These are phyloP conservation scores for Phtheirospermum japonicum DNA, from an alignment of 257 asterid genomes.

Conservation along the genomic window DNA sequence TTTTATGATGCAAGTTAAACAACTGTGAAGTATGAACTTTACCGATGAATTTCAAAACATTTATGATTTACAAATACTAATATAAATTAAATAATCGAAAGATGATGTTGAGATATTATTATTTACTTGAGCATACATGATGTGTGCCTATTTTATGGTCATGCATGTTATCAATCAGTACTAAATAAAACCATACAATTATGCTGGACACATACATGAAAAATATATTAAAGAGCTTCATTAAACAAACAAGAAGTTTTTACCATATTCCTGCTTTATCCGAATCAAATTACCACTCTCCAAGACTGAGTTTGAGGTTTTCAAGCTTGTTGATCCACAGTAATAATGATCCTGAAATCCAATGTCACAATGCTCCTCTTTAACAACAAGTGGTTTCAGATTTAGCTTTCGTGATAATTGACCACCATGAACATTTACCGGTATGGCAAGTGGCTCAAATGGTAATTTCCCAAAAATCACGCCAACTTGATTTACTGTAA, in stretches of 20 bases:
- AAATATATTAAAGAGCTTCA: neutral
- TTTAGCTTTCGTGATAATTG: neutral
- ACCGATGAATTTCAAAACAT: too few species aligned
- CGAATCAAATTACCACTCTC: neutral
- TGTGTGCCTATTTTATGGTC: too few species aligned
- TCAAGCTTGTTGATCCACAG: constrained; percentile 16
- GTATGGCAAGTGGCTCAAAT: constrained; percentile 23
- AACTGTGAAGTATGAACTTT: too few species aligned
- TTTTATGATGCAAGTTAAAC: too few species aligned
- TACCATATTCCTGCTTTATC: constrained; percentile 31
- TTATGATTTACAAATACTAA: too few species aligned
- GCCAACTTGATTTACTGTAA: constrained; percentile 23
- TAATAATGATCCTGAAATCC: constrained; percentile 8
- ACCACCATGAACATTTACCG: neutral
- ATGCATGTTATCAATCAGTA: too few species aligned
- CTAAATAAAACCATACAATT: too few species aligned
- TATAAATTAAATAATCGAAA: too few species aligned
- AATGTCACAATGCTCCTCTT: neutral
- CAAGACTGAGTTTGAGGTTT: constrained; percentile 19
- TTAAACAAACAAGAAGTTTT: neutral
- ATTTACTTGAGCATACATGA: too few species aligned
- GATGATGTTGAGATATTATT: too few species aligned
- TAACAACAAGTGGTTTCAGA: constrained; percentile 16
- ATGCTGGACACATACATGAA: too few species aligned
- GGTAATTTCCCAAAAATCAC: constrained; percentile 28